These are phyloP conservation scores for Xylaria multiplex DNA, from an alignment of 2,329 filamentous ascomycete species.

Conservation along the genomic window DNA sequence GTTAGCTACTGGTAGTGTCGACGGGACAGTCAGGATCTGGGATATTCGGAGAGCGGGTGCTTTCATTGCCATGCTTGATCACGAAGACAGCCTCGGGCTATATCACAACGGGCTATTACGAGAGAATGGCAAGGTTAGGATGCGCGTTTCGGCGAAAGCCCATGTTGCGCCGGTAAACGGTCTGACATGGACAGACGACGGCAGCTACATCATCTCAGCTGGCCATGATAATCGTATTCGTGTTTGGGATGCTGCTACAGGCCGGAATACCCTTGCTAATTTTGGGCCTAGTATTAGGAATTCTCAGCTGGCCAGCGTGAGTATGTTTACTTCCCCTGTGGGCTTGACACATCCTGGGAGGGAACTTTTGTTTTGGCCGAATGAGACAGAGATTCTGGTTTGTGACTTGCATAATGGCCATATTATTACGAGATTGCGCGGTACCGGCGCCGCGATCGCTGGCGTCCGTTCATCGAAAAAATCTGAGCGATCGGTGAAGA, in stretches of 20 bases:
- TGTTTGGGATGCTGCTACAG: slow-evolving; percentile 84
- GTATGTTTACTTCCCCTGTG: slow-evolving; percentile 71
- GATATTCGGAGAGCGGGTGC: slow-evolving; percentile 84
- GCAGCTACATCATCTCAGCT: slow-evolving; percentile 77
- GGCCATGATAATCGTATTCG: slow-evolving; percentile 86
- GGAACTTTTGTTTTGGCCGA: slow-evolving; percentile 82
- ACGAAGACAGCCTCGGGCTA: slow-evolving; percentile 82
- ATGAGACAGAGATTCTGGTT: slow-evolving; percentile 80
- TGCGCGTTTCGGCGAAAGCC: slow-evolving; percentile 67
- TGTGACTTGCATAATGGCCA: slow-evolving; percentile 83
- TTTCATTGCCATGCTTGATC: slow-evolving; percentile 80
- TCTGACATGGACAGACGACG: slow-evolving; percentile 84
- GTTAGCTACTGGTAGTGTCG: slow-evolving; percentile 83
- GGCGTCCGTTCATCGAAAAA: slow-evolving; percentile 57
- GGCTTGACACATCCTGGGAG: slow-evolving; percentile 64
- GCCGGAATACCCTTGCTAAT: slow-evolving; percentile 86
- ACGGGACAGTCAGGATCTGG: slow-evolving; percentile 86
- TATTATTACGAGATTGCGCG: slow-evolving; percentile 75
- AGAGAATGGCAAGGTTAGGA: slow-evolving; percentile 46
- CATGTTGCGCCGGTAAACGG: slow-evolving; percentile 87
- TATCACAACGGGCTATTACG: slow-evolving; percentile 54
- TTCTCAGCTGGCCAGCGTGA: slow-evolving; percentile 67
- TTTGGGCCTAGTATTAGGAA: slow-evolving; percentile 88
- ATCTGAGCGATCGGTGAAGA: slow-evolving; percentile 67
- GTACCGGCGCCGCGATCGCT: slow-evolving; percentile 65